Base-by-base conservation (phyloP, 2,329 filamentous ascomycete genomes). In the Colletotrichum gigasporum region DNA sequence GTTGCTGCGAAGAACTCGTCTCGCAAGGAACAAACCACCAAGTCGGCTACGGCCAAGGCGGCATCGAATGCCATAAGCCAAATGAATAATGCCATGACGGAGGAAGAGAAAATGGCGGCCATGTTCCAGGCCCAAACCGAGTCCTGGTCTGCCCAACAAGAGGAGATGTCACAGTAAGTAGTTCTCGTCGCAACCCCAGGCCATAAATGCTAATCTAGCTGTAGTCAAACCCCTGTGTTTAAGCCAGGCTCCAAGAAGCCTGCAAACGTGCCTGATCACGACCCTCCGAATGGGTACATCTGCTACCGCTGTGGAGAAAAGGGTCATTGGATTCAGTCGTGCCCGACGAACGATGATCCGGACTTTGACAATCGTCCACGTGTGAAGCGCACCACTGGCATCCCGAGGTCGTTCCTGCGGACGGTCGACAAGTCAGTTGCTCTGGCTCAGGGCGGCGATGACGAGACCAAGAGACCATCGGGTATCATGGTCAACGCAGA, bases 321-420 rank as follows among this genome's bases (percentile, higher is more conserved):
- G 80, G 96, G 94, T n/a, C 96, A 99, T 77, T 99, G 95, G 95
- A 99, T 99, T 67, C 95, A 98, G 80, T 88, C 93, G 54, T 99
- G 96, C 74, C 96, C 96, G 6, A 99, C 95, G n/a, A 99, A 99
- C 76, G 93, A 97, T 76, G 94, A 99, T 70, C 95, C 96, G 3
- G 94, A 94, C 66, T 98, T 94, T 77, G 96, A 99, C 79, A 94
- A 94, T 70, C 91, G 93, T 56, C 93, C 94, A 51, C 90, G 95
- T 65, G 93, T 98, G 69, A 98, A 97, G 83, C 90, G 95, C 66
- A 98, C 96, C 4, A 99, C 96, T 41, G 96, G 96, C 69, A 99
- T 99, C 70, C 96, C 96, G 16, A 91, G 93, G 69, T 97, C 95
- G 2, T 96, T 99, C 75, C 84, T 98, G 70, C 96, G 96, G 79